phyloP scores from a whole-genome alignment of 2,329 filamentous ascomycete genomes.

The Ophiostoma sp. region DNA sequence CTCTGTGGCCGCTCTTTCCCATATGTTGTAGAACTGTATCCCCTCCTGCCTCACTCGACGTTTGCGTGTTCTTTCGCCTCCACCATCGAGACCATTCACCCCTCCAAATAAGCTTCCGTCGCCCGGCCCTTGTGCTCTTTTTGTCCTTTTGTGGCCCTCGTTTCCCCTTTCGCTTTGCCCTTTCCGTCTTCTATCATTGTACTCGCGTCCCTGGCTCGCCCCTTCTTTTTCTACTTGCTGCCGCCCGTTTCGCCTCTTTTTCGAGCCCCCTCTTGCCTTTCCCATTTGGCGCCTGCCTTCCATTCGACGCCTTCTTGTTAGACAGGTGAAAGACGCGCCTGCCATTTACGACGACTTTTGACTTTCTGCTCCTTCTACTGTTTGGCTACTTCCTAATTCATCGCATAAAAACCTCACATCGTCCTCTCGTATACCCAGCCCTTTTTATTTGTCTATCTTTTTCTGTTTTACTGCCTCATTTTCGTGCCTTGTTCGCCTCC shows the following conservation, averaged over 20 bases:
- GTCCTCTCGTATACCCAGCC: background rate
- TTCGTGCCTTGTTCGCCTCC: background rate
- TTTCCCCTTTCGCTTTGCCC: background rate
- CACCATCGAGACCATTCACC: background rate
- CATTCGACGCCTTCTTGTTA: background rate
- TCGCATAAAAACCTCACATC: background rate
- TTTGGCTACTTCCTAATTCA: background rate
- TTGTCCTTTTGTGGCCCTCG: background rate
- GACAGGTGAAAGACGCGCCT: background rate
- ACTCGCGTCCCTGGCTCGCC: background rate
- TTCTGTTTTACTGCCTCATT: background rate
- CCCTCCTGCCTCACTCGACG: background rate
- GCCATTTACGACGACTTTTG: conserved; percentile 4
- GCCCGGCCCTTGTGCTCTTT: background rate
- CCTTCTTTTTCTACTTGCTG: conserved; percentile 9
- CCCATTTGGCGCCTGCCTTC: conserved; percentile 14
- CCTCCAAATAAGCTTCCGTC: conserved; percentile 3
- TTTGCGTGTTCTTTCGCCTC: background rate
- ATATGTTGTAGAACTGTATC: background rate
- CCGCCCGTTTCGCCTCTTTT: background rate
- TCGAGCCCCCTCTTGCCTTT: background rate
- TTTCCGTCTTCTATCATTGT: background rate
- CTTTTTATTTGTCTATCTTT: background rate
- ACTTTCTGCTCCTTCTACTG: background rate
- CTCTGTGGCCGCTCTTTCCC: background rate